Conservation (phyloP, 192 early-diverging fungal species). For the Irineochytrium annulatum region DNA sequence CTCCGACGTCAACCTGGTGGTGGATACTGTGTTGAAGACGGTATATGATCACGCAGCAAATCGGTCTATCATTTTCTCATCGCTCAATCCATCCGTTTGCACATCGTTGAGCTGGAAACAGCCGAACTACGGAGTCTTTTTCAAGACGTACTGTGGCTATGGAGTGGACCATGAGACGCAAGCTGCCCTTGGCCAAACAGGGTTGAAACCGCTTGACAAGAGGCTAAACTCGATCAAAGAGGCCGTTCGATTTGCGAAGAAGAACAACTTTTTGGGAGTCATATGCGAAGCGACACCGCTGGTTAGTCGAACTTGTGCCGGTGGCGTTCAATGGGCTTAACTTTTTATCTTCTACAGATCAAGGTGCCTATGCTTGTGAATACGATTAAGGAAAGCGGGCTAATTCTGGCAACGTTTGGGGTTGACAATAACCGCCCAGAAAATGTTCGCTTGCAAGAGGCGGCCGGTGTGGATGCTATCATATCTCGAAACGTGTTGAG, state of each 20-base stretch:
- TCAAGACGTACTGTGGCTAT: conserved; percentile 79
- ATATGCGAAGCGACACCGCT: conserved; percentile 87
- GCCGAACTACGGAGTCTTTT: conserved; percentile 95
- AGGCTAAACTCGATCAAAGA: conserved; percentile 78
- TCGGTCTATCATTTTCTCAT: conserved; percentile 75
- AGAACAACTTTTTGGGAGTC: conserved; percentile 87
- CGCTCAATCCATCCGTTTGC: conserved; percentile 88
- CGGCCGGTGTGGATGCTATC: conserved; percentile 86
- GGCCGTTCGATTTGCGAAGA: conserved; percentile 88
- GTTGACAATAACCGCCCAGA: conserved; percentile 60
- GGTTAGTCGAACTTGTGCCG: conserved; percentile 49
- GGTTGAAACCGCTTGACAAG: conserved; percentile 28
- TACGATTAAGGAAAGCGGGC: conserved; percentile 87
- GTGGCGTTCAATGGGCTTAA: not conserved
- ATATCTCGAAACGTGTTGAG: conserved; percentile 66
- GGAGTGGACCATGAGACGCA: not conserved
- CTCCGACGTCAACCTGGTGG: conserved; percentile 74
- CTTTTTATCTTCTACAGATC: conserved; percentile 49
- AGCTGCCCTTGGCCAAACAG: not conserved
- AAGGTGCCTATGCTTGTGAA: conserved; percentile 87
- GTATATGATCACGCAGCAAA: conserved; percentile 72
- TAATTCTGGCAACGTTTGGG: conserved; percentile 90
- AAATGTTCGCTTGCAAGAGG: conserved; percentile 70
- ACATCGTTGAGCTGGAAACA: conserved; percentile 98
- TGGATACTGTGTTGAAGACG: conserved; percentile 82